phyloP scores from a whole-genome alignment of 805 yeast genomes.

The Saccharomycopsis malanga region DNA sequence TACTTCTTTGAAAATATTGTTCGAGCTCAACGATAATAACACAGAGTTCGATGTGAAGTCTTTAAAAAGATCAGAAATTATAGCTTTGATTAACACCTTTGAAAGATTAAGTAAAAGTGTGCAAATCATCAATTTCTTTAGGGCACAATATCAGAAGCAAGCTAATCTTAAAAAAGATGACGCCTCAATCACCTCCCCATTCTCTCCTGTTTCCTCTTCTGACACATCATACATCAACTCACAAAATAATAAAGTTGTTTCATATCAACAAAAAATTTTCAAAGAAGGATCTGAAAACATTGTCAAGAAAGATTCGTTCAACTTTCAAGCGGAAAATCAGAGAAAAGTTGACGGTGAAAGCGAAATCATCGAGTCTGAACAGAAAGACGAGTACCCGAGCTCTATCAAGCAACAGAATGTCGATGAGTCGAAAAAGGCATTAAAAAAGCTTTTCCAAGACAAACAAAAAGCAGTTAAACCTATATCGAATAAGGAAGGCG shows the following conservation, averaged over 20 bases:
- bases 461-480: conserved; percentile 6
- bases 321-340: not conserved
- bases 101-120: conserved; percentile 86
- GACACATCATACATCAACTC: not conserved
- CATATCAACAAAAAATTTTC: conserved; percentile 22
- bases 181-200: not conserved
- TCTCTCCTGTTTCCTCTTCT: not conserved
- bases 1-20: conserved; percentile 84
- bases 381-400: conserved; percentile 12
- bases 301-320: not conserved
- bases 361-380: too few relatives aligned
- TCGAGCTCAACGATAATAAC: conserved; percentile 57
- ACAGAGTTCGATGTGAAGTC: conserved; percentile 42
- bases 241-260: conserved; percentile 7
- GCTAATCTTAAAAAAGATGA: not conserved
- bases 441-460: conserved; percentile 9
- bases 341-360: not conserved
- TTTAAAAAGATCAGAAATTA: conserved; percentile 73
- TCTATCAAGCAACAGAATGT: conserved; percentile 13
- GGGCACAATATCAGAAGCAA: conserved; percentile 11
- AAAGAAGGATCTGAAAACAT: not conserved
- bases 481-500: not conserved
- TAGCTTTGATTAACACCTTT: conserved; percentile 86
- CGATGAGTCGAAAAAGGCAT: conserved; percentile 14
- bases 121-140: conserved; percentile 61